These are phyloP conservation scores for Coemansia pectinata DNA, from an alignment of 192 early-diverging fungal species.

Conservation along the genomic window DNA sequence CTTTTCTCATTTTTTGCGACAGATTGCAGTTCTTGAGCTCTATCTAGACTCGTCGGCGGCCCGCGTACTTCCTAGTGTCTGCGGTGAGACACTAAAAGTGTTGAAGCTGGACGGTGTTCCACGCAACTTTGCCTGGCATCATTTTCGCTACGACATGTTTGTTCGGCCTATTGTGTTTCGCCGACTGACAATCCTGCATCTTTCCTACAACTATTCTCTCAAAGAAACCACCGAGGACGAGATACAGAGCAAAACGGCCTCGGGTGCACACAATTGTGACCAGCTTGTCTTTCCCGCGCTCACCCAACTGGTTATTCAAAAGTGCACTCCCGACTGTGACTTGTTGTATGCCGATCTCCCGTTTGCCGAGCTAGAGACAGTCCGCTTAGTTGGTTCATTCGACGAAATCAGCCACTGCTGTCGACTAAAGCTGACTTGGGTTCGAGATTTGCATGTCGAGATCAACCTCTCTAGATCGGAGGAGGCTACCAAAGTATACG, in stretches of 20 bases:
- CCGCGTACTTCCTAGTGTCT: neutral
- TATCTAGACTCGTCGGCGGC: neutral
- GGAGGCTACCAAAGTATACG: neutral
- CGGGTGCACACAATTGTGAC: neutral
- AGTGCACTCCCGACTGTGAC: constrained; percentile 1
- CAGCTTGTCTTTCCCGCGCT: neutral
- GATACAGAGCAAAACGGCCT: neutral
- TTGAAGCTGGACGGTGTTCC: neutral
- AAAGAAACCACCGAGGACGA: neutral
- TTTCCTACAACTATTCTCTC: neutral
- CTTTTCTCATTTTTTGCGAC: neutral
- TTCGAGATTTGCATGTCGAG: neutral
- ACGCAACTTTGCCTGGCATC: neutral
- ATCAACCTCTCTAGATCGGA: neutral
- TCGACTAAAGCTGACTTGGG: neutral
- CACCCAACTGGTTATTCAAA: neutral
- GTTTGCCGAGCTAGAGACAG: neutral
- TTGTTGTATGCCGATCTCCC: neutral
- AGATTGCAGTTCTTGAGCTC: neutral
- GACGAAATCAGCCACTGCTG: neutral
- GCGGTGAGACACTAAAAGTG: neutral
- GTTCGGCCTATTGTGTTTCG: neutral
- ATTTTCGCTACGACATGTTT: neutral
- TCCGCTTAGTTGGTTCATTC: neutral
- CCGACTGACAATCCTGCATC: too few species aligned